A percentile compares a stretch with the other conserved stretches of the same genome.
These are phyloP conservation scores for Emericellopsis cladophorae DNA, from an alignment of 2,329 filamentous ascomycete species.

Conservation along the genomic window DNA sequence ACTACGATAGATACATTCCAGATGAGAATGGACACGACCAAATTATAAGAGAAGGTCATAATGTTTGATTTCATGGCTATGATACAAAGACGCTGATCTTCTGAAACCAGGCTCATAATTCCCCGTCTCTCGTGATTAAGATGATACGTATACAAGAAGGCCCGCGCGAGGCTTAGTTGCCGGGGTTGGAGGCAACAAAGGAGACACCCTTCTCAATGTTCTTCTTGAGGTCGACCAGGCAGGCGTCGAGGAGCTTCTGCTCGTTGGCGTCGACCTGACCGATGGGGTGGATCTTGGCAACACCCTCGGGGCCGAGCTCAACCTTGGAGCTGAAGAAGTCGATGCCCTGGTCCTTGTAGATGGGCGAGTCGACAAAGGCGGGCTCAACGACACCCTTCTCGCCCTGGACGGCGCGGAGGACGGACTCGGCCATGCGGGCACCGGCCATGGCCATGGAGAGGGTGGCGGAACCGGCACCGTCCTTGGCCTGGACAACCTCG, in stretches of 20 bases:
- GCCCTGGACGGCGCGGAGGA: constrained; percentile 85
- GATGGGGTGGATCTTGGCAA: constrained; percentile 82
- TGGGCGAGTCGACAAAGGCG: constrained; percentile 89
- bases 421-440: constrained; percentile 70
- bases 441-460: constrained; percentile 98
- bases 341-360: constrained; percentile 97
- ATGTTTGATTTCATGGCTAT: constrained; percentile 12
- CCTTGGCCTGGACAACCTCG: constrained; percentile 98
- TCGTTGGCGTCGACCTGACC: constrained; percentile 77
- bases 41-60: neutral
- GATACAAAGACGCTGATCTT: constrained; percentile 19
- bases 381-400: constrained; percentile 94
- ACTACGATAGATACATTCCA: neutral
- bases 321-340: constrained; percentile 95
- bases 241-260: constrained; percentile 79
- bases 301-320: constrained; percentile 92
- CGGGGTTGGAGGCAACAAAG: constrained; percentile 47
- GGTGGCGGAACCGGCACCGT: constrained; percentile 90
- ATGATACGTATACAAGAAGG: neutral
- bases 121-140: constrained; percentile 15
- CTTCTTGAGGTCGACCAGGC: constrained; percentile 74
- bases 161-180: constrained; percentile 32
- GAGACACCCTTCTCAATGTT: constrained; percentile 86
- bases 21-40: too few species aligned
- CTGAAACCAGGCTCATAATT: too few species aligned